Conservation (phyloP, 192 early-diverging fungal species). For the Lunasporangiospora selenospora region DNA sequence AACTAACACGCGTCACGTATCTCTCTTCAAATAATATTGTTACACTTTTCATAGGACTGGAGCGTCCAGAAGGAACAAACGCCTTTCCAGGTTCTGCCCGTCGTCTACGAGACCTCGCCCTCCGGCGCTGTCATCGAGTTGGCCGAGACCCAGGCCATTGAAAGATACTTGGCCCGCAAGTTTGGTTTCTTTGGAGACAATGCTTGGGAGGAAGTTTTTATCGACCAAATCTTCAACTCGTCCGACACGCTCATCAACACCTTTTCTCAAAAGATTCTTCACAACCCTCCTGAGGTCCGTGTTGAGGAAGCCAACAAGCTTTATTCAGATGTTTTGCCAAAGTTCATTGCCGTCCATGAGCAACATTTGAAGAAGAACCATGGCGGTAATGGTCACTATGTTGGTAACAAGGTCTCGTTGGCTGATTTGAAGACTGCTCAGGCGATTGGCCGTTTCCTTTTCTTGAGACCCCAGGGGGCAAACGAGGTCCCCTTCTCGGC, state of each 20-base stretch:
- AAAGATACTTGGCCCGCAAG: conserved; percentile 43
- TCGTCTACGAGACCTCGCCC: conserved; percentile 48
- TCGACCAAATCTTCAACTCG: conserved; percentile 48
- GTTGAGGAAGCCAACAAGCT: conserved; percentile 23
- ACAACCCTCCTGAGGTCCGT: conserved; percentile 4
- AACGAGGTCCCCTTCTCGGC: conserved; percentile 15
- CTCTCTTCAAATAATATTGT: too few relatives aligned
- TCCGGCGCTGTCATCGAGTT: conserved; percentile 43
- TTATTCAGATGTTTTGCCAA: conserved; percentile 10
- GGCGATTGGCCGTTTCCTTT: conserved; percentile 12
- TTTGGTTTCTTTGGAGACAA: conserved; percentile 26
- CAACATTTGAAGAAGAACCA: conserved; percentile 55
- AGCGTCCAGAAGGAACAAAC: conserved; percentile 47
- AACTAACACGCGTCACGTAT: neutral
- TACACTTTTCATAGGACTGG: conserved; percentile 52
- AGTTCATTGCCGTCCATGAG: conserved; percentile 44
- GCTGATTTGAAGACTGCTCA: conserved; percentile 47
- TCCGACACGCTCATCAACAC: neutral
- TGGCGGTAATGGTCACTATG: conserved; percentile 61
- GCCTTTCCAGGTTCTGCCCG: conserved; percentile 58
- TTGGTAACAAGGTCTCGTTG: conserved; percentile 50
- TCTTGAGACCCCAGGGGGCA: conserved; percentile 17
- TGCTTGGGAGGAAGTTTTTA: conserved; percentile 24
- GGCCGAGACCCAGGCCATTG: conserved; percentile 38
- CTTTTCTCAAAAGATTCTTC: conserved; percentile 18